phyloP scores from a whole-genome alignment of 345 rosid species.

The Sapria himalayana region DNA sequence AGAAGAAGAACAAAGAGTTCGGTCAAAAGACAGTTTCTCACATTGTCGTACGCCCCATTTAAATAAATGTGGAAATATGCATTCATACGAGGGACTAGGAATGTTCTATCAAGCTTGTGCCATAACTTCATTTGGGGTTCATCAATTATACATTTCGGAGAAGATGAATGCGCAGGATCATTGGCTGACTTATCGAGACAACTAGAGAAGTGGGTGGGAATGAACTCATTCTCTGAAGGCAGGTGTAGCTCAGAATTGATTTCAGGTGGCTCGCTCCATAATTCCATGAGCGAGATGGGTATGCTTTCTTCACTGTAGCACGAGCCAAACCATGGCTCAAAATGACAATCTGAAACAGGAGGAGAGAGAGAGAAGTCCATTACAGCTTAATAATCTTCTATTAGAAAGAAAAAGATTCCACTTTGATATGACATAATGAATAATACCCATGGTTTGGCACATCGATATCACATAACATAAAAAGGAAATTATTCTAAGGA shows the following conservation, averaged over 20 bases:
- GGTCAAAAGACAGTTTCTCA: conserved; percentile 51
- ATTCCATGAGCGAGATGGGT: conserved; percentile 37
- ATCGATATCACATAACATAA: too few relatives aligned
- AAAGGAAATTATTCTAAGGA: too few relatives aligned
- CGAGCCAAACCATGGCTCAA: conserved; percentile 90
- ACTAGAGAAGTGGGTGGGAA: conserved; percentile 67
- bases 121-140: conserved; percentile 72
- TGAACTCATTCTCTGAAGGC: conserved; percentile 63
- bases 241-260: conserved; percentile 50
- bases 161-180: conserved; percentile 14
- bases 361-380: conserved; percentile 1
- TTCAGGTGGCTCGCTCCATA: conserved; percentile 65
- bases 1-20: conserved; percentile 72
- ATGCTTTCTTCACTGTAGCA: conserved; percentile 46
- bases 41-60: conserved; percentile 53
- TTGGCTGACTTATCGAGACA: conserved; percentile 18
- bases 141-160: conserved; percentile 52
- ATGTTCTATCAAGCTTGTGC: conserved; percentile 79
- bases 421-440: too few relatives aligned
- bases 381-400: conserved; percentile 3
- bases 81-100: conserved; percentile 79
- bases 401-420: too few relatives aligned
- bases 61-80: conserved; percentile 65
- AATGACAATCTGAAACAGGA: conserved; percentile 31
- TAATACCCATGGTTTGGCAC: too few relatives aligned